Evolutionary conservation across 805 yeast genomes (phyloP).

Genomic region (Lachancea kluyveri): DNA sequence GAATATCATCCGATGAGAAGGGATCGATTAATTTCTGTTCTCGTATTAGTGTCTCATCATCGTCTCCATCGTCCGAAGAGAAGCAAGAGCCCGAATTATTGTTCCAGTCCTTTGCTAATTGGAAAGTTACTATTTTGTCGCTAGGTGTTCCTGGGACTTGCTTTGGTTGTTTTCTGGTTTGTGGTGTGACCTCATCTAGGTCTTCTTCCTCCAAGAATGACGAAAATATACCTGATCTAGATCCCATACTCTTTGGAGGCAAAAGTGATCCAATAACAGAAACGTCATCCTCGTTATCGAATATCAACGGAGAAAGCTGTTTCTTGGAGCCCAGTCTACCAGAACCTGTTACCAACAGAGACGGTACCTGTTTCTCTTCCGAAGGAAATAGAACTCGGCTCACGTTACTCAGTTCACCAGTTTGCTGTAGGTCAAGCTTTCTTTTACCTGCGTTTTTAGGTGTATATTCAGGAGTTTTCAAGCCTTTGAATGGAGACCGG

Average conservation of each 20-base stretch:
- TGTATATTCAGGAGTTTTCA: constrained; percentile 30
- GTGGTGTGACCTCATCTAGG: background rate
- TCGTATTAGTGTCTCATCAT: constrained; percentile 11
- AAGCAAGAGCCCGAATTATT: constrained; percentile 17
- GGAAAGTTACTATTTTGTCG: constrained; percentile 29
- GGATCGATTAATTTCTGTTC: constrained; percentile 25
- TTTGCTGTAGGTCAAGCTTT: constrained; percentile 9
- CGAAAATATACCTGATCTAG: too few species aligned
- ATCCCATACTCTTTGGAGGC: too few species aligned
- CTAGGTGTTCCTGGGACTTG: constrained; percentile 32
- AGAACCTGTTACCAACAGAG: background rate
- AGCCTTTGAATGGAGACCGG: constrained; percentile 18
- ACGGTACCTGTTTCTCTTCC: background rate
- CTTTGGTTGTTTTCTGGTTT: constrained; percentile 11
- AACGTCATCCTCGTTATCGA: background rate
- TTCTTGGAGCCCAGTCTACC: too few species aligned
- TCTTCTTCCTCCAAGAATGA: constrained; percentile 1
- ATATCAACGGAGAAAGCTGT: constrained; percentile 2
- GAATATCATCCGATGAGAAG: constrained; percentile 9
- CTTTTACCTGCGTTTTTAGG: constrained; percentile 17
- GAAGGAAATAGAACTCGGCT: constrained; percentile 25
- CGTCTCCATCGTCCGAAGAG: constrained; percentile 15
- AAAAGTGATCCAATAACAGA: too few species aligned
- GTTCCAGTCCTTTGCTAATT: constrained; percentile 31
- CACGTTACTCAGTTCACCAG: constrained; percentile 12